phyloP scores from a whole-genome alignment of 331 rosid genomes.

The Erythrophleum ivorense region DNA sequence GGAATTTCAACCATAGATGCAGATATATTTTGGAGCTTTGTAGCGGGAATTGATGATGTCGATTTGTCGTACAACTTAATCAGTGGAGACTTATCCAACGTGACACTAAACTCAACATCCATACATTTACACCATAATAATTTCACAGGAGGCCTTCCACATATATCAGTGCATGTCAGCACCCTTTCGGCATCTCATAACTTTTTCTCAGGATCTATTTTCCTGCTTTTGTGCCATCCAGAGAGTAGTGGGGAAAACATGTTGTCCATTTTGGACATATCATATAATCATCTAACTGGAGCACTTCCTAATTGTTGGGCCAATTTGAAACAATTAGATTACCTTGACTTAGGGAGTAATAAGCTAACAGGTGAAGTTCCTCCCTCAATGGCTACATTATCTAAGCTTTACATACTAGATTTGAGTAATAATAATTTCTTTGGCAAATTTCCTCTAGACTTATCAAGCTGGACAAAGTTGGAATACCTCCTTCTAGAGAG shows the following conservation, averaged over 20 bases:
- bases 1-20: not conserved
- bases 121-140: not conserved
- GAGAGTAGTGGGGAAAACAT: not conserved
- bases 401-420: not conserved
- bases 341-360: not conserved
- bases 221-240: not conserved
- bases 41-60: fast-evolving
- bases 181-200: fast-evolving
- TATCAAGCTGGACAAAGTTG: not conserved
- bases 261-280: not conserved
- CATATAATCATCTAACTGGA: constrained; percentile 2
- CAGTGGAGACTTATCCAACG: not conserved
- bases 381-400: not conserved
- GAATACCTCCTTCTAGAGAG: not conserved
- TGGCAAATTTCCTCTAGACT: not conserved
- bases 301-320: constrained; percentile 2
- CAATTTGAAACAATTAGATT: not conserved
- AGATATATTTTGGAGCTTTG: not conserved
- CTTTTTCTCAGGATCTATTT: not conserved
- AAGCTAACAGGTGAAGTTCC: not conserved
- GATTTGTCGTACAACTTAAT: not conserved
- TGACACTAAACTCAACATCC: not conserved
- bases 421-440: not conserved
- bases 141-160: not conserved
- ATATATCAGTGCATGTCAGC: fast-evolving